These are phyloP conservation scores for Penicillium glabrum DNA, from an alignment of 2,329 filamentous ascomycete genomes.

Conservation along the genomic window DNA sequence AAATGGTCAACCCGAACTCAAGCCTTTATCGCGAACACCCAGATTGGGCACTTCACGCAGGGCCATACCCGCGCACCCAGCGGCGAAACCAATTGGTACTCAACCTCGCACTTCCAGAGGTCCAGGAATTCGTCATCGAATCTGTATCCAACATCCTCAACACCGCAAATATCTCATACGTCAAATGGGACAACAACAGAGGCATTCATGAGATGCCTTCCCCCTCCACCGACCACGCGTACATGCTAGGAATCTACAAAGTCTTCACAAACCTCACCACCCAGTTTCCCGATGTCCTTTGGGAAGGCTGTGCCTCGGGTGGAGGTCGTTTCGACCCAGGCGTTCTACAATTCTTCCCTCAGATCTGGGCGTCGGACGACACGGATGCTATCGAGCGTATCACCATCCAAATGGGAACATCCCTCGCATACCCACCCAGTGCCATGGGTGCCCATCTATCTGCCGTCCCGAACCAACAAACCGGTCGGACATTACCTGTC, in stretches of 20 bases:
- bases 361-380: slow-evolving; percentile 66
- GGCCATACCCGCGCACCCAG: slow-evolving; percentile 56
- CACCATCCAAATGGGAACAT: slow-evolving; percentile 64
- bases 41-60: slow-evolving; percentile 63
- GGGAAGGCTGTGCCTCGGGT: slow-evolving; percentile 66
- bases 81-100: slow-evolving; percentile 61
- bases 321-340: slow-evolving; percentile 66
- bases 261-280: slow-evolving; percentile 62
- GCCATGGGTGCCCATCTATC: slow-evolving; percentile 67
- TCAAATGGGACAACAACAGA: slow-evolving; percentile 70
- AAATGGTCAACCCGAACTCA: slow-evolving; percentile 67
- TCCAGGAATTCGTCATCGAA: slow-evolving; percentile 63
- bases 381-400: slow-evolving; percentile 63
- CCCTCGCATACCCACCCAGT: slow-evolving; percentile 61
- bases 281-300: slow-evolving; percentile 61
- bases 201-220: slow-evolving; percentile 61
- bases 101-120: slow-evolving; percentile 60
- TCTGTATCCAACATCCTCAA: slow-evolving; percentile 56
- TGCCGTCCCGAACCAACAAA: slow-evolving; percentile 60
- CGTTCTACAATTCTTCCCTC: slow-evolving; percentile 64
- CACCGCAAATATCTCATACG: slow-evolving; percentile 56
- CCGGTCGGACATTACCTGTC: slow-evolving; percentile 56
- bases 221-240: slow-evolving; percentile 56
- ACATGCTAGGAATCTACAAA: slow-evolving; percentile 64
- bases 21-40: slow-evolving; percentile 62